Conservation (phyloP, 2,329 filamentous ascomycete genomes). For the Arthrinium phaeospermum region DNA sequence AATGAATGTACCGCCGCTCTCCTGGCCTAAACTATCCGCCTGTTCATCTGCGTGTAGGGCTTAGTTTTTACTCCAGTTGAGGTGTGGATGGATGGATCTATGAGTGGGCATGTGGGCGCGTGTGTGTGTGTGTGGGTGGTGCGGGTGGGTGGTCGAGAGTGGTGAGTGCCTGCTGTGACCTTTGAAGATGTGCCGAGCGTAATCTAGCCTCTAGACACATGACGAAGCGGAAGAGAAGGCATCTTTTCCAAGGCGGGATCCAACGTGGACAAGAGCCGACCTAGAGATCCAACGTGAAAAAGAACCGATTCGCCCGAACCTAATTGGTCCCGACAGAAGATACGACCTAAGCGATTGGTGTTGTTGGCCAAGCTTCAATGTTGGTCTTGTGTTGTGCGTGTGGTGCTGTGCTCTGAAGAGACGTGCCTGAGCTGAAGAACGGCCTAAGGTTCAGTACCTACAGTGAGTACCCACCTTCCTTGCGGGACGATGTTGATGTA, state of each 20-base stretch:
- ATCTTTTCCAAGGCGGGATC: background rate
- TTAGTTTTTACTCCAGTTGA: background rate
- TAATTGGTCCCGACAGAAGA: slow-evolving; percentile 1
- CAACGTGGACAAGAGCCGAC: background rate
- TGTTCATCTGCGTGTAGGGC: background rate
- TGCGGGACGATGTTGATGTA: background rate
- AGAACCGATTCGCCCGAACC: slow-evolving; percentile 6
- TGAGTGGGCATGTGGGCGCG: background rate
- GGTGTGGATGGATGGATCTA: background rate
- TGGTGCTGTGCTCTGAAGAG: background rate
- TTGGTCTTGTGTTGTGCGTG: background rate
- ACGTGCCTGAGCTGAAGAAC: slow-evolving; percentile 12
- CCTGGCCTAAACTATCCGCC: background rate
- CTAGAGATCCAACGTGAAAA: background rate
- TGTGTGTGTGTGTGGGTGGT: background rate
- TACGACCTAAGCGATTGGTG: background rate
- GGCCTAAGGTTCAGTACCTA: background rate
- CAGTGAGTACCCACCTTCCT: background rate
- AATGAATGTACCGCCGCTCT: background rate
- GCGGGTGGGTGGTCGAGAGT: background rate
- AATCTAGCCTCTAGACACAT: slow-evolving; percentile 7
- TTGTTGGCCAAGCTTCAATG: background rate
- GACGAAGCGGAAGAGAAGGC: slow-evolving; percentile 11
- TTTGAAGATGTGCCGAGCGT: background rate
- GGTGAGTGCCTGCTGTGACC: background rate